Evolutionary conservation across 1,139 yeast genomes (phyloP), one percentile per base, ranked within the genome.

Genomic region (Candida sanyaensis): DNA sequence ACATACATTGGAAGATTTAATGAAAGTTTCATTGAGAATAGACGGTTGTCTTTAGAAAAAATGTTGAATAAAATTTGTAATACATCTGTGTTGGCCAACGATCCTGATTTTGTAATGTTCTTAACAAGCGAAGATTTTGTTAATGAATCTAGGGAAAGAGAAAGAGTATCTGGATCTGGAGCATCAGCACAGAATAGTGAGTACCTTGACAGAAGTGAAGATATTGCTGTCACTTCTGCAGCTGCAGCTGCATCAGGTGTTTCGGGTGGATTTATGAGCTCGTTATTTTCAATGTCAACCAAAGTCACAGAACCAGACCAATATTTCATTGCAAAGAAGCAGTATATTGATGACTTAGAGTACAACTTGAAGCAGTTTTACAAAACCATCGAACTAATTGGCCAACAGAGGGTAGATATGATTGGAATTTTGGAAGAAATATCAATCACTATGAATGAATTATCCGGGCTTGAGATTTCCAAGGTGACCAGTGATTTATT

Each of bases 41-140:
- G 99, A 65, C 75, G 98, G 50, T 71, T 84, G 37, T 90, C 95
- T n/a, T 74, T 93, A 63, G 97, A 92, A 61, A 83, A 80, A 55
- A 95, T 93, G 99, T 75, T 93, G 51, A 71, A 65, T 48, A 87
- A 87, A 60, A 86, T 89, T 30, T 73, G 87, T 9, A 68, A 68
- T 41, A 83, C 80, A 51, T 75, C 83, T 0, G 61, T 63, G 2
- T 71, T 93, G 45, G 84, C 84, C 54, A 75, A 73, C 37, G 98
- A 93, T 64, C 73, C 78, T 1, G 97, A 90, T 62, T 87, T 91
- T 55, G 68, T 83, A 32, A 75, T 89, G 70, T 95, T 93, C 62
- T 70, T 95, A 55, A 86, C 88, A 46, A 83, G 90, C 53, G 85
- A 82, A 31, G 80, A 88, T 54, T 90, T 93, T 61, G 58, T 75